Evolutionary conservation across 805 yeast genomes (phyloP).

Genomic region (Teunomyces lycoperdinae): DNA sequence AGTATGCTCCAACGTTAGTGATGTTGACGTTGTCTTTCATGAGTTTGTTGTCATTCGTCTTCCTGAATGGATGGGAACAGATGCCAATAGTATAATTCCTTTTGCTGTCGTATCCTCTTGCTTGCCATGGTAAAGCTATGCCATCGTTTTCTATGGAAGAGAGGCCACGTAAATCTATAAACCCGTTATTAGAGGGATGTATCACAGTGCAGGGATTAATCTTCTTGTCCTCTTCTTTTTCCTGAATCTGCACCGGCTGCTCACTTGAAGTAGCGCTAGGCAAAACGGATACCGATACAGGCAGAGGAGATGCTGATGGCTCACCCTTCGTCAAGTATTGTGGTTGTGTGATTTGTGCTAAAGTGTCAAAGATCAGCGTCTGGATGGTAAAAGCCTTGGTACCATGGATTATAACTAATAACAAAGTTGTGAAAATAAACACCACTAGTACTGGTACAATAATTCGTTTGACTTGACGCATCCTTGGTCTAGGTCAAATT

Average conservation of each 20-base stretch:
- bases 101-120: conserved; percentile 68
- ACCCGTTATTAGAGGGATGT: conserved; percentile 42
- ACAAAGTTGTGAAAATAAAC: not conserved
- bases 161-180: conserved; percentile 52
- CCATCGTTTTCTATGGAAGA: conserved; percentile 47
- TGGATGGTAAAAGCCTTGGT: not conserved
- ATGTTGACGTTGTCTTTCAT: conserved; percentile 42
- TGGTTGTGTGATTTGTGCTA: conserved; percentile 8
- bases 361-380: conserved; percentile 7
- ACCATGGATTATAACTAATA: conserved; percentile 1
- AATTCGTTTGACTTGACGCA: conserved; percentile 2
- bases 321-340: not conserved
- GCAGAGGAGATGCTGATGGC: not conserved
- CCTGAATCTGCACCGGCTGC: not conserved
- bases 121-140: conserved; percentile 52
- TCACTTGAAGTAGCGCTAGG: not conserved
- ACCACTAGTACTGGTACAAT: conserved; percentile 6
- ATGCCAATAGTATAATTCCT: conserved; percentile 65
- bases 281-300: not conserved
- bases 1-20: conserved; percentile 40
- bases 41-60: conserved; percentile 38
- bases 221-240: conserved; percentile 10
- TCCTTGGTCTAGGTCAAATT: not conserved
- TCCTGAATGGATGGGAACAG: conserved; percentile 44
- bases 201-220: conserved; percentile 39